phyloP scores from a whole-genome alignment of 139 green algal genomes.

The Mesotaenium endlicherianum region DNA sequence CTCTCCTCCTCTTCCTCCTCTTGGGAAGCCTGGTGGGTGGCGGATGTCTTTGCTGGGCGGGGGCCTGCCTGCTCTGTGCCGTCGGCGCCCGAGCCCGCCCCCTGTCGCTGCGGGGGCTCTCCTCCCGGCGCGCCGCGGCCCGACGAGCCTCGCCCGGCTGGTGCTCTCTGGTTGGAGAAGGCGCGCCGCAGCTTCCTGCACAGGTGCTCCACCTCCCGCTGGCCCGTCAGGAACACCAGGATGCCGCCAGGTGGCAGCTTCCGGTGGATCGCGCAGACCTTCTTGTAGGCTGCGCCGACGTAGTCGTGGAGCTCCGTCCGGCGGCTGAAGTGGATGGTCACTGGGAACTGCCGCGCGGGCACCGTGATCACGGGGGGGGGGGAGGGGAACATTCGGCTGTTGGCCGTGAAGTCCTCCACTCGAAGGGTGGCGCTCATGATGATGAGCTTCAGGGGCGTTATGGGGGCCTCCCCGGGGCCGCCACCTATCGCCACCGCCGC shows the following conservation, averaged over 20 bases:
- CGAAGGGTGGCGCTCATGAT: slow-evolving; percentile 95
- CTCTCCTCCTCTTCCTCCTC: too few species aligned
- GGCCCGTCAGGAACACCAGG: slow-evolving; percentile 93
- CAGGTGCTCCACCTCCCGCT: slow-evolving; percentile 81
- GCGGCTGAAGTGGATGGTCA: slow-evolving; percentile 86
- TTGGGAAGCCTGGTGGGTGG: too few species aligned
- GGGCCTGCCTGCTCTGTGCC: too few species aligned
- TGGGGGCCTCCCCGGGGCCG: too few species aligned
- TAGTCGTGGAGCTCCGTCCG: slow-evolving; percentile 88
- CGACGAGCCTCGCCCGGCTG: too few species aligned
- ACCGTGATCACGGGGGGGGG: slow-evolving; percentile 72
- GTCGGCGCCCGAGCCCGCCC: too few species aligned
- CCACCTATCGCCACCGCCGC: too few species aligned
- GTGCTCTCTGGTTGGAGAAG: background rate
- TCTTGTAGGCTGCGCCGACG: slow-evolving; percentile 60
- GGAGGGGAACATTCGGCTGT: slow-evolving; percentile 70
- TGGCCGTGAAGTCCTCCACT: slow-evolving; percentile 78
- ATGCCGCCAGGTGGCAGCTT: slow-evolving; percentile 84
- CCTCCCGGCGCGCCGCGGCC: too few species aligned
- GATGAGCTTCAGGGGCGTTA: slow-evolving; percentile 83
- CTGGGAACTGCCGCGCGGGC: slow-evolving; percentile 82
- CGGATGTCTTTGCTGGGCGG: too few species aligned
- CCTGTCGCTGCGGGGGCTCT: too few species aligned
- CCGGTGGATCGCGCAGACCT: slow-evolving; percentile 73
- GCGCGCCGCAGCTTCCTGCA: slow-evolving; percentile 68